Base-by-base conservation (phyloP, 2,329 filamentous ascomycete species). In the Paracoccidioides lutzii region DNA sequence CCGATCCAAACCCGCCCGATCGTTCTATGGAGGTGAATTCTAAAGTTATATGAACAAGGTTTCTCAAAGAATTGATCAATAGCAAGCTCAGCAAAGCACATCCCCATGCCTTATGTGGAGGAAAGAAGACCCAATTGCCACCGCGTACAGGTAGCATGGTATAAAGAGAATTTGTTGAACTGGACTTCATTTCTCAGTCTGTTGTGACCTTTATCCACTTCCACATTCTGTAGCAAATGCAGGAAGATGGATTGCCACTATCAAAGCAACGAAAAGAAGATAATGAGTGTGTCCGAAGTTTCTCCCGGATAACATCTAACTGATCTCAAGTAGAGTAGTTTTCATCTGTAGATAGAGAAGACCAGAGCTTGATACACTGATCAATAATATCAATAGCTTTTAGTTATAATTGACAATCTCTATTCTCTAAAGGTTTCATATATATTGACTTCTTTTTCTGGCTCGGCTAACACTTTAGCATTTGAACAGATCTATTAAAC, bases 141-240 rank as follows among this genome's bases (percentile, higher is more conserved):
- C 6, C 1, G n/a, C 49, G 40, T 52, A 57, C 22, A 9, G 57
- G 54, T 6, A 5, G 12, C n/a, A 56, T 42, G 4, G 51, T 58
- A n/a, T 56, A 56, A 32, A 58, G 57, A n/a, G 57, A 49, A 49
- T 33, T 33, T 14, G 8, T 49, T 49, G 45, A 49, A 49, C 33
- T 49, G 45, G 9, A 32, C n/a, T 49, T 49, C 30, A 8, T 37
- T 41, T 44, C 58, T 71, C 45, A 66, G 66, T 30, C 62, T 54
- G 42, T 65, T 64, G 1, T 64, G 65, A 12, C 60, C 52, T 57
- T 42, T 3, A n/a, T 6, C 2, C 54, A 55, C 32, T 55, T 57
- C 49, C 42, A 59, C 54, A 57, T 57, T 53, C 57, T 57, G 30
- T 45, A 57, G 43, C 57, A 52, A 49, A 57, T 44, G 37, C 57